A percentile compares a stretch with the other conserved stretches of the same genome.
Conservation (phyloP, 1,284 basidiomycete species). For the Austropuccinia psidii region DNA sequence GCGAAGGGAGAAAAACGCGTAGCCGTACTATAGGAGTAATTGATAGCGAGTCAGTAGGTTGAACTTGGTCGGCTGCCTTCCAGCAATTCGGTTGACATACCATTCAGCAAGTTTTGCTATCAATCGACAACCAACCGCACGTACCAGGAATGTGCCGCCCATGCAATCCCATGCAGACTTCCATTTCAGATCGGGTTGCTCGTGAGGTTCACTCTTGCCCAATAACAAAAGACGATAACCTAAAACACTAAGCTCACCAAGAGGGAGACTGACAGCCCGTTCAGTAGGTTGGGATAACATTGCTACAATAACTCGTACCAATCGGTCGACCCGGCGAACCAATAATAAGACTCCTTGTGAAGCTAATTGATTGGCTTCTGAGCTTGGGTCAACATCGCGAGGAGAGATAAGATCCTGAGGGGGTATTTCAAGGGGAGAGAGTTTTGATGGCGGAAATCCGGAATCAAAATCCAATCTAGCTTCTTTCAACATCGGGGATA, state of each 20-base stretch:
- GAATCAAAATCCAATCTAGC: background rate
- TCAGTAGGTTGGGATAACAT: constrained; percentile 11
- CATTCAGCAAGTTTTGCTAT: background rate
- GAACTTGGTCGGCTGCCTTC: too few relatives aligned
- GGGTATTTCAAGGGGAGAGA: constrained; percentile 6
- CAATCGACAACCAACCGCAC: constrained; percentile 16
- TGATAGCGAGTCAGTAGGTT: background rate
- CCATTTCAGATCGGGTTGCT: constrained; percentile 7
- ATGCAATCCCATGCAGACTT: constrained; percentile 11
- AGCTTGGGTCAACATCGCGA: background rate
- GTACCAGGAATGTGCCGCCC: background rate
- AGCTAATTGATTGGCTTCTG: background rate
- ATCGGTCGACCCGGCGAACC: background rate
- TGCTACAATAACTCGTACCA: background rate
- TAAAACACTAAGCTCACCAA: constrained; percentile 4
- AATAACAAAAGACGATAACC: background rate
- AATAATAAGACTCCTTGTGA: background rate
- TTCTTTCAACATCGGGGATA: constrained; percentile 6
- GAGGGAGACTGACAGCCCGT: background rate
- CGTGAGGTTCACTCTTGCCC: background rate
- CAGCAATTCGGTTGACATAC: too few relatives aligned
- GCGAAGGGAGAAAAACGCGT: constrained; percentile 4
- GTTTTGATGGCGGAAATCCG: background rate
- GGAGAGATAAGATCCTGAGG: constrained; percentile 4
- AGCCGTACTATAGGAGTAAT: background rate